Evolutionary conservation across 345 rosid genomes (phyloP).

Genomic region (Dovyalis caffra): DNA sequence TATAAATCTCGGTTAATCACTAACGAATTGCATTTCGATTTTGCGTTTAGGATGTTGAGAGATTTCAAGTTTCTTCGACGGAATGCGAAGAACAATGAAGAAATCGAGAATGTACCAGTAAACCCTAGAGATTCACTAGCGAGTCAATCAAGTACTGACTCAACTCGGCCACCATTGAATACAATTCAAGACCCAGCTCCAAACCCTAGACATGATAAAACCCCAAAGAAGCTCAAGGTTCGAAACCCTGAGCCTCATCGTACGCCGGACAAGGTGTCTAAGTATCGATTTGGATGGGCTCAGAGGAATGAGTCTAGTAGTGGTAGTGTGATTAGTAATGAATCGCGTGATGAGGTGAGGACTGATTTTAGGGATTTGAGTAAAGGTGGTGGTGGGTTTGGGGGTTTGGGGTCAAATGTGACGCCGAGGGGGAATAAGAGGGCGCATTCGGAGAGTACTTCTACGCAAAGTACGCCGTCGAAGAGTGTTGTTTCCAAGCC

Average conservation of each 20-base stretch:
- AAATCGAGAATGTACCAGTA: slow-evolving; percentile 70
- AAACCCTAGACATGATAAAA: slow-evolving; percentile 37
- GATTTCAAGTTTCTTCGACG: slow-evolving; percentile 63
- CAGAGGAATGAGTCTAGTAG: slow-evolving; percentile 39
- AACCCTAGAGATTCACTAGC: slow-evolving; percentile 49
- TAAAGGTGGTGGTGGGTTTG: not conserved
- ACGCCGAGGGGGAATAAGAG: slow-evolving; percentile 61
- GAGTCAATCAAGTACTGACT: slow-evolving; percentile 45
- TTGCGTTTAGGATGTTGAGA: slow-evolving; percentile 49
- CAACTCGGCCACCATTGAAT: slow-evolving; percentile 62
- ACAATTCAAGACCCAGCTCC: slow-evolving; percentile 50
- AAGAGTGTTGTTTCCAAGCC: slow-evolving; percentile 95
- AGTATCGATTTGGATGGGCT: slow-evolving; percentile 70
- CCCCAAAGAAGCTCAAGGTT: slow-evolving; percentile 68
- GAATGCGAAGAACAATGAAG: slow-evolving; percentile 54
- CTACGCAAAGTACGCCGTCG: slow-evolving; percentile 80
- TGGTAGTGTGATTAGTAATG: slow-evolving; percentile 2
- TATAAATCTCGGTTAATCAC: not conserved
- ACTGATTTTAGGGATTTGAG: not conserved
- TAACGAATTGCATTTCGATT: not conserved
- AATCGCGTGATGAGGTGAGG: slow-evolving; percentile 34
- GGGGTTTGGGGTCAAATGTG: slow-evolving; percentile 18
- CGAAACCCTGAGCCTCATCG: slow-evolving; percentile 56
- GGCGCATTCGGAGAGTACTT: slow-evolving; percentile 51
- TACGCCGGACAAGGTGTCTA: slow-evolving; percentile 67